These are phyloP conservation scores for Chaetomium sp. DNA, from an alignment of 2,329 filamentous ascomycete species.

Conservation along the genomic window DNA sequence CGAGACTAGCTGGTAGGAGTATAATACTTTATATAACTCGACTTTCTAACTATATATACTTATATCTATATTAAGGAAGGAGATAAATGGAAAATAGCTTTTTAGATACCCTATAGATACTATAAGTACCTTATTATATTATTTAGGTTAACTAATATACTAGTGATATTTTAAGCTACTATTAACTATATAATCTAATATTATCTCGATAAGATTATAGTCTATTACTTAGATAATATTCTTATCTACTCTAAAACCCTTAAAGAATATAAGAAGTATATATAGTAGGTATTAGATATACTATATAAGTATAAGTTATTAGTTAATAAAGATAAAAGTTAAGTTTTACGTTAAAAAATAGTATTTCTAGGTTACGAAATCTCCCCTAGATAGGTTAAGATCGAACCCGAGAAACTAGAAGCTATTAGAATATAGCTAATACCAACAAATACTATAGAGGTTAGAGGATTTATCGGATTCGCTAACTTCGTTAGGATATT, in stretches of 20 bases:
- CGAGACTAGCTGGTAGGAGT: too few relatives aligned
- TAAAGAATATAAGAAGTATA: neutral
- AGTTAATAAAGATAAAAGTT: neutral
- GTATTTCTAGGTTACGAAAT: neutral
- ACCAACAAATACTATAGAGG: too few relatives aligned
- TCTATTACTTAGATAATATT: neutral
- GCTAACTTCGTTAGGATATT: neutral
- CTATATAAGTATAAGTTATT: neutral
- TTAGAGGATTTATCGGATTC: neutral
- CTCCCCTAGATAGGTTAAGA: neutral
- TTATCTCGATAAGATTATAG: neutral
- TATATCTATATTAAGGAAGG: neutral
- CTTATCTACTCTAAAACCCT: neutral
- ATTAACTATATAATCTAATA: too few relatives aligned
- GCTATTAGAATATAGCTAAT: too few relatives aligned
- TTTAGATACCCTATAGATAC: too few relatives aligned
- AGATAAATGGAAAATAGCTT: too few relatives aligned
- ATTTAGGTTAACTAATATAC: too few relatives aligned
- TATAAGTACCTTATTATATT: too few relatives aligned
- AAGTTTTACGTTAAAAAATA: neutral
- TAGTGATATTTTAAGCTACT: too few relatives aligned
- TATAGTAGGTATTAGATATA: neutral
- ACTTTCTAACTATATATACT: neutral
- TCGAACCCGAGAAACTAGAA: too few relatives aligned
- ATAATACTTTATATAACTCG: too few relatives aligned